Evolutionary conservation across 1,284 basidiomycete genomes (phyloP), one percentile per base, ranked within the genome.

Genomic region (Malassezia psittaci): DNA sequence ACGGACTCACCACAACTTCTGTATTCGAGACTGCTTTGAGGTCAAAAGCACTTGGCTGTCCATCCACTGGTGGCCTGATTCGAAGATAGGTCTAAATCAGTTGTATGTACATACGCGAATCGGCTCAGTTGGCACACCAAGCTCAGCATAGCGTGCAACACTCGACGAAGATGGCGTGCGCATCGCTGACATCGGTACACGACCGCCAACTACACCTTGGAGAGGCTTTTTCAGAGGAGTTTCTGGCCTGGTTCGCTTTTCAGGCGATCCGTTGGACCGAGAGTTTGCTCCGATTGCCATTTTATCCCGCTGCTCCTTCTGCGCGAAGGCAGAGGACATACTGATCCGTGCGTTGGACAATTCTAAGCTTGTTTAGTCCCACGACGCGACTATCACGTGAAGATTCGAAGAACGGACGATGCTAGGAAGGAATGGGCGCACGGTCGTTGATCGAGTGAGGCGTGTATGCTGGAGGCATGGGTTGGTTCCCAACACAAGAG

Each of bases 1-100:
- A 48, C 33, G 79, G 75, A 5, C 75, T 74, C 78, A 80, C 79
- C 24, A 80, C 54, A 0, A 79, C 78, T 29, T 79, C 75, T 13
- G 72, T 77, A 13, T 78, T 76, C 52, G 74, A 72, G 35, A 79
- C 41, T 15, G 69, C 67, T 37, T 69, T 52, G 37, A 75, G 65
- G 48, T 71, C 71, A 3, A 71, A 69, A 16, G 60, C 52, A 8
- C 57, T 33, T 2, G 43, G 37, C 24, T 58, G 21, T 24, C 55
- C 57, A 16, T 60, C 58, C 5, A 42, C 52, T 0, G 63, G 57
- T 9, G 71, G 71, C 5, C 69, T 58, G 41, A 74, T 70, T 35
- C 71, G 68, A 29, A 74, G 59, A 34, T 53, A 74, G 1, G 71
- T 67, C 52, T 65, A 39, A 13, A 18, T 48, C 3, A 48, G 47